These are phyloP conservation scores for Fusarium metavorans DNA, from an alignment of 2,329 filamentous ascomycete genomes.

Conservation along the genomic window DNA sequence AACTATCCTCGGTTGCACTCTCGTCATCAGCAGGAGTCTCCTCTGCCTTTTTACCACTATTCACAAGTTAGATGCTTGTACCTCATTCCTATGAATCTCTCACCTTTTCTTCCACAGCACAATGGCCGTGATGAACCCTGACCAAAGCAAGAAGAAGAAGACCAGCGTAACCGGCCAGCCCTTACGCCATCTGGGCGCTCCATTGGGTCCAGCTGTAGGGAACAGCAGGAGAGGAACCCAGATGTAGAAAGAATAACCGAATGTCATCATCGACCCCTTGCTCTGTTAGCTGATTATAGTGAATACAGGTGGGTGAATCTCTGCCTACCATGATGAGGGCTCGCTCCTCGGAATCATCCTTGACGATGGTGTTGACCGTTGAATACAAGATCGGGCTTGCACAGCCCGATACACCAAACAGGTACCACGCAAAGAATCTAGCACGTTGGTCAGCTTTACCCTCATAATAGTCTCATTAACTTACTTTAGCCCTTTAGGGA, in stretches of 20 bases:
- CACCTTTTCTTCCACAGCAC: background rate
- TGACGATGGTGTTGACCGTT: background rate
- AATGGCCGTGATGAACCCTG: background rate
- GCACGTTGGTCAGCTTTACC: background rate
- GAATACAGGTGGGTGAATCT: too few species aligned
- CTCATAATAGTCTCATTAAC: background rate
- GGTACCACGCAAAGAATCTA: background rate
- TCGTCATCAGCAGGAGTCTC: background rate
- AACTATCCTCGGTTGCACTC: background rate
- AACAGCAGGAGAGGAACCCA: constrained; percentile 14
- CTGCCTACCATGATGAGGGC: background rate
- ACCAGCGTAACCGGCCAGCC: constrained; percentile 8
- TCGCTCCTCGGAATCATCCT: background rate
- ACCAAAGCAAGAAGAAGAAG: constrained; percentile 9
- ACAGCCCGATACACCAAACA: background rate
- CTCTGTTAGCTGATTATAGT: background rate
- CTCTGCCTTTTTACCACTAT: background rate
- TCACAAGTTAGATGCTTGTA: background rate
- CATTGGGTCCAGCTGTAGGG: constrained; percentile 2
- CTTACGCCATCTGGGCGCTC: constrained; percentile 15
- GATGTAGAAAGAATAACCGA: constrained; percentile 11
- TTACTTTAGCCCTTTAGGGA: constrained; percentile 13
- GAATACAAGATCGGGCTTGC: background rate
- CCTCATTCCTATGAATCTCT: background rate
- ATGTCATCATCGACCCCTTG: constrained; percentile 15